Evolutionary conservation across 371 early-diverging fungal species (phyloP), one percentile per base, ranked within the genome.

Genomic region (Rhizomucor pusillus): DNA sequence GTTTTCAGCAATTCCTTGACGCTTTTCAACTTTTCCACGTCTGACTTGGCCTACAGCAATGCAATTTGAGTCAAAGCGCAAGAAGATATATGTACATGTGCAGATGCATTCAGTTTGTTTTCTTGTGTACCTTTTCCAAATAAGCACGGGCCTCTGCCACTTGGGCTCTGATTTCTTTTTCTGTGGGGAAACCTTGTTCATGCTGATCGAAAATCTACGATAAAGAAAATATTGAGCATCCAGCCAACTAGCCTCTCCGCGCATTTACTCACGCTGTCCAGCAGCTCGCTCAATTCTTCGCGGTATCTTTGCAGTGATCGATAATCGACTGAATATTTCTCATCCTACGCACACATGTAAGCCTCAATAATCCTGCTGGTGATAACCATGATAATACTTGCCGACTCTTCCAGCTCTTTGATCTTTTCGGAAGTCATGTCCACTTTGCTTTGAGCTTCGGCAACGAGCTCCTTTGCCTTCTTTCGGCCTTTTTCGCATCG

Each of bases 221-320:
- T 2, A 24, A 22, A 53, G 33, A 35, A 20, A 18, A 3, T 11
- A 40, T 34, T 16, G 3, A 10, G 2, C 14, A n/a, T 20, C 19
- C 40, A 18, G 9, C 19, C 22, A 39, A 16, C 11, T 22, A 7
- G 11, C 13, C 24, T 47, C 20, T 18, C n/a, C n/a, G 11, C 14
- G n/a, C 13, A 19, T 33, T n/a, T 29, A 43, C 56, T 59, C 67
- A 67, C 67, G 19, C 57, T 51, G 45, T 73, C 73, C 59, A 73
- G 54, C 45, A 76, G 54, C 40, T 57, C 57, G 9, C 60, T 62
- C 19, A 73, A 16, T 22, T 78, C 73, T 48, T 75, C 71, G 55
- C 78, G 75, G 47, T 72, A 74, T n/a, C 67, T 73, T 50, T 59
- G 47, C 16, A 78, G 56, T 14, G 58, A 44, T 40, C 78, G 66